Conservation (phyloP, 768 basidiomycete genomes). For the Naganishia vaughanmartiniae region DNA sequence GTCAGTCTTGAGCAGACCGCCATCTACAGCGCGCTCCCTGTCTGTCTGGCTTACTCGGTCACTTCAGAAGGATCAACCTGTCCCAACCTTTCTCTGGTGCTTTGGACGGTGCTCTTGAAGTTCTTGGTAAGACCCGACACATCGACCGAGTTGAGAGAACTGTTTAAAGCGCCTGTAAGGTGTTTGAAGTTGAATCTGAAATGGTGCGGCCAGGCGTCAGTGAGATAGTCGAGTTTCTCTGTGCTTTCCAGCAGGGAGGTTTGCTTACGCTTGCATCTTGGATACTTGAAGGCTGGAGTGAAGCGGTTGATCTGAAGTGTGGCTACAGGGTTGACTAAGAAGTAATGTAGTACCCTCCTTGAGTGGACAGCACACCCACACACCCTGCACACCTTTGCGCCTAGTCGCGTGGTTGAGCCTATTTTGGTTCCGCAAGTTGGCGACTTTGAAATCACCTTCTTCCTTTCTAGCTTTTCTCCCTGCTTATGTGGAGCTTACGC, state of each 20-base stretch:
- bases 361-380: background rate
- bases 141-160: slow-evolving; percentile 41
- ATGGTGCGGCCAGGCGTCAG: background rate
- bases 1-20: background rate
- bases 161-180: slow-evolving; percentile 20
- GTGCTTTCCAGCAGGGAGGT: too few species aligned
- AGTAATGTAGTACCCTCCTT: background rate
- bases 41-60: slow-evolving; percentile 77
- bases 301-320: background rate
- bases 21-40: background rate
- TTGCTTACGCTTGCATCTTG: slow-evolving; percentile 21
- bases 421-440: background rate
- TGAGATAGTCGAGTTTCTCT: too few species aligned
- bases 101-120: slow-evolving; percentile 49
- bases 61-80: slow-evolving; percentile 87
- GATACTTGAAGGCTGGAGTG: background rate
- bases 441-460: too few species aligned
- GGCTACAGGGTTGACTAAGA: too few species aligned
- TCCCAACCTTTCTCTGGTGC: slow-evolving; percentile 69
- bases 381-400: background rate
- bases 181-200: slow-evolving; percentile 20
- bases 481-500: too few species aligned
- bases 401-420: background rate
- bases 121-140: slow-evolving; percentile 44
- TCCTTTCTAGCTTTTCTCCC: too few species aligned